phyloP scores from a whole-genome alignment of 495 filamentous ascomycete species.

The Trichoderma orchidacearum region DNA sequence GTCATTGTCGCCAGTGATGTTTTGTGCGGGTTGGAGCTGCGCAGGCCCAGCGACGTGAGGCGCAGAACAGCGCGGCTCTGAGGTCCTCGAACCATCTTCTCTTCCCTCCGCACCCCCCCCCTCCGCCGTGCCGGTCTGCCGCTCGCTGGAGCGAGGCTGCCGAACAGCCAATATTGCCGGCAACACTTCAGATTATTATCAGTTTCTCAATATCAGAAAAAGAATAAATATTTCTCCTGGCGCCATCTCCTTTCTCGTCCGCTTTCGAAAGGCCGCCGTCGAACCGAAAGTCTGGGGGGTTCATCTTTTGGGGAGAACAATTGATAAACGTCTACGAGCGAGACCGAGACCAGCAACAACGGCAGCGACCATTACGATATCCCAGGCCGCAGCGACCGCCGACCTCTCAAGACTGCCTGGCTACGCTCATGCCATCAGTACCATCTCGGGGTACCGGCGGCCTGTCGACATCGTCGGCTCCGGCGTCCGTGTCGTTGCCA shows the following conservation, averaged over 20 bases:
- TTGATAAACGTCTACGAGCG: not conserved
- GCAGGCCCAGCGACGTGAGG: too few species aligned
- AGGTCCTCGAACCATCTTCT: too few species aligned
- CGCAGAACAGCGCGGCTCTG: not conserved
- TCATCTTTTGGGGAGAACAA: too few species aligned
- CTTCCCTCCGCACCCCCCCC: not conserved
- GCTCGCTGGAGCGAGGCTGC: not conserved
- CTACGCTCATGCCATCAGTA: not conserved
- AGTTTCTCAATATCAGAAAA: too few species aligned
- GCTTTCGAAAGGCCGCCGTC: too few species aligned
- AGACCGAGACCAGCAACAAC: not conserved
- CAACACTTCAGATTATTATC: too few species aligned
- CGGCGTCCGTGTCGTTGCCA: not conserved
- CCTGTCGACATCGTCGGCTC: conserved; percentile 1
- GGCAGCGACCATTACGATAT: not conserved
- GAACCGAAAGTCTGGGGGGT: too few species aligned
- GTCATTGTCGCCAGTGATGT: not conserved
- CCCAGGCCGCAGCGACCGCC: not conserved
- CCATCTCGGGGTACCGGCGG: not conserved
- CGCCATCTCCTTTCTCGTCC: too few species aligned
- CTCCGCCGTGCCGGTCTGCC: not conserved
- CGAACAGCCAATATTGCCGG: too few species aligned
- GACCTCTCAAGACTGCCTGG: not conserved
- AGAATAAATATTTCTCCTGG: too few species aligned
- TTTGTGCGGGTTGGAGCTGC: not conserved